phyloP scores from a whole-genome alignment of 176 grass and related monocot genomes.

The Olyra latifolia region DNA sequence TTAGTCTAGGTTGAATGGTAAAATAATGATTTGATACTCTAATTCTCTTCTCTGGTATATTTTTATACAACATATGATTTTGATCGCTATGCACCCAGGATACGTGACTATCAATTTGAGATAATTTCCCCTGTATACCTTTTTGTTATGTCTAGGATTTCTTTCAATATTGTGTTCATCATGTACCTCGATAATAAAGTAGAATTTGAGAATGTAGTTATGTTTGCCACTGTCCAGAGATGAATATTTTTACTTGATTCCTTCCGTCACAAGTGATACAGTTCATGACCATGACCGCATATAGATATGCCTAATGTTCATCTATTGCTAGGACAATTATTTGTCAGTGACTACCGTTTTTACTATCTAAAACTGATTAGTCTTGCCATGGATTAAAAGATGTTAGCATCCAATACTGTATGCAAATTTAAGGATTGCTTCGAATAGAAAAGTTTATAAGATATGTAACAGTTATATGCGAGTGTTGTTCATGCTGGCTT shows the following conservation, averaged over 20 bases:
- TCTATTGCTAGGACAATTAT: neutral
- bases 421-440: neutral
- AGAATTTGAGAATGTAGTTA: neutral
- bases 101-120: neutral
- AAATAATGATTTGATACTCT: neutral
- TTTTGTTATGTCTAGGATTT: neutral
- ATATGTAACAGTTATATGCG: neutral
- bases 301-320: neutral
- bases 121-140: neutral
- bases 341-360: neutral
- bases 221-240: neutral
- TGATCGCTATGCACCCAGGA: neutral
- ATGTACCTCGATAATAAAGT: neutral
- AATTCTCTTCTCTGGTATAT: neutral
- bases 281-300: neutral
- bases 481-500: neutral
- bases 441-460: neutral
- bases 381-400: neutral
- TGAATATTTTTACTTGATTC: neutral
- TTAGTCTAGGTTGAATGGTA: neutral
- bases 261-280: neutral
- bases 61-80: neutral
- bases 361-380: neutral
- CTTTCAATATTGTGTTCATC: neutral
- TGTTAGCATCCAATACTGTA: neutral